phyloP scores from a whole-genome alignment of 108 stramenopile species.

The Fistulifera pelliculosa region DNA sequence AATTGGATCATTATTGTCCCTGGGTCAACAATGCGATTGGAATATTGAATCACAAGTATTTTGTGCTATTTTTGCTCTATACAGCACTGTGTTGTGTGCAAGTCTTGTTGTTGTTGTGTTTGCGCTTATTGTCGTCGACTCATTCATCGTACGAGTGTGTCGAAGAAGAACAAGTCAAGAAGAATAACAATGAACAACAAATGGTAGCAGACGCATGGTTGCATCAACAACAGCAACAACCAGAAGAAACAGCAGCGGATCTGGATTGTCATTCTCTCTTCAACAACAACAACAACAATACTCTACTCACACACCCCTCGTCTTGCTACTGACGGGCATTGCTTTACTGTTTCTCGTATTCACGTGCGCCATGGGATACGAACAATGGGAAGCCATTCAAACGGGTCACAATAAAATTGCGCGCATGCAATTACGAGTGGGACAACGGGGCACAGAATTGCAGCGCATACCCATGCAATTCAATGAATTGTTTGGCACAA shows the following conservation, averaged over 20 bases:
- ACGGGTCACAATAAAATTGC: conserved; percentile 91
- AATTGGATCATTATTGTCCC: conserved; percentile 46
- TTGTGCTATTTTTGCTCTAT: conserved; percentile 91
- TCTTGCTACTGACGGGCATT: conserved; percentile 32
- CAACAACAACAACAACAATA: not conserved
- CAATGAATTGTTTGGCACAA: conserved; percentile 91
- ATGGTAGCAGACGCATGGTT: not conserved
- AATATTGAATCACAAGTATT: conserved; percentile 87
- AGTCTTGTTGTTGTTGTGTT: conserved; percentile 56
- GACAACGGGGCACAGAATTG: conserved; percentile 58
- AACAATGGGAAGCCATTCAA: conserved; percentile 83
- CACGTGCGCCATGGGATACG: conserved; percentile 90
- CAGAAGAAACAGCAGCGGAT: not conserved
- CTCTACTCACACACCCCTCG: conserved; percentile 18
- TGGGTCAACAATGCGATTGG: conserved; percentile 32
- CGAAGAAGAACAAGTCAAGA: not conserved
- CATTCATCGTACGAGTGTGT: not conserved
- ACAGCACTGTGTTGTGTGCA: conserved; percentile 69
- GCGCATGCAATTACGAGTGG: conserved; percentile 76
- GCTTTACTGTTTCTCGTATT: conserved; percentile 88
- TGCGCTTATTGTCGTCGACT: conserved; percentile 14
- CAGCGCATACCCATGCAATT: conserved; percentile 66
- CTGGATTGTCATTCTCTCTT: not conserved
- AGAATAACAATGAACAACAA: not conserved
- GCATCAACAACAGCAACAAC: not conserved